Evolutionary conservation across 1,284 basidiomycete genomes (phyloP).

Genomic region (Ustilago shanxiensis): DNA sequence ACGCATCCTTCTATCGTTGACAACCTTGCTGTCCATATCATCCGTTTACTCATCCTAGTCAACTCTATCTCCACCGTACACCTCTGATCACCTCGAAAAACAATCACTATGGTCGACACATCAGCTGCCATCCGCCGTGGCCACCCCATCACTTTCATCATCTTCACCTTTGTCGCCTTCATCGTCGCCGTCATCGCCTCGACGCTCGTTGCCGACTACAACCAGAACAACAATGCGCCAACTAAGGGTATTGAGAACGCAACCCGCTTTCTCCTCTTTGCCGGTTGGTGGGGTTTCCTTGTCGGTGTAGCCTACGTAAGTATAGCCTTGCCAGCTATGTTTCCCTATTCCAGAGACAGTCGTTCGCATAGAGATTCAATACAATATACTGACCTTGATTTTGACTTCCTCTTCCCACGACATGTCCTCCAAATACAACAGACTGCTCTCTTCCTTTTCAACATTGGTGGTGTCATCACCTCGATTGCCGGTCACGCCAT

Average conservation of each 20-base stretch:
- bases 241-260: constrained; percentile 45
- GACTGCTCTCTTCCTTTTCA: constrained; percentile 66
- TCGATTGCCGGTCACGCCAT: constrained; percentile 68
- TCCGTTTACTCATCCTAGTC: constrained; percentile 6
- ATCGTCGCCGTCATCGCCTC: constrained; percentile 67
- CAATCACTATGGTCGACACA: constrained; percentile 50
- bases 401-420: background rate
- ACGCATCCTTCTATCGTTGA: background rate
- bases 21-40: constrained; percentile 2
- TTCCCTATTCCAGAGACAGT: no score
- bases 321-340: constrained; percentile 11
- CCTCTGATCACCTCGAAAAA: background rate
- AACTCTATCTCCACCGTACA: background rate
- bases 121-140: constrained; percentile 59
- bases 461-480: constrained; percentile 65
- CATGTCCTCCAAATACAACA: constrained; percentile 12
- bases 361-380: background rate
- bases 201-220: constrained; percentile 60
- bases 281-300: constrained; percentile 68
- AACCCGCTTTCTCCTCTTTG: constrained; percentile 65
- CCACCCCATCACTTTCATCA: constrained; percentile 64
- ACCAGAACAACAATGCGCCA: constrained; percentile 57
- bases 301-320: constrained; percentile 63
- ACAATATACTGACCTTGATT: background rate
- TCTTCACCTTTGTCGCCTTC: constrained; percentile 62